These are phyloP conservation scores for Diplodia seriata DNA, from an alignment of 2,329 filamentous ascomycete species.

Conservation along the genomic window DNA sequence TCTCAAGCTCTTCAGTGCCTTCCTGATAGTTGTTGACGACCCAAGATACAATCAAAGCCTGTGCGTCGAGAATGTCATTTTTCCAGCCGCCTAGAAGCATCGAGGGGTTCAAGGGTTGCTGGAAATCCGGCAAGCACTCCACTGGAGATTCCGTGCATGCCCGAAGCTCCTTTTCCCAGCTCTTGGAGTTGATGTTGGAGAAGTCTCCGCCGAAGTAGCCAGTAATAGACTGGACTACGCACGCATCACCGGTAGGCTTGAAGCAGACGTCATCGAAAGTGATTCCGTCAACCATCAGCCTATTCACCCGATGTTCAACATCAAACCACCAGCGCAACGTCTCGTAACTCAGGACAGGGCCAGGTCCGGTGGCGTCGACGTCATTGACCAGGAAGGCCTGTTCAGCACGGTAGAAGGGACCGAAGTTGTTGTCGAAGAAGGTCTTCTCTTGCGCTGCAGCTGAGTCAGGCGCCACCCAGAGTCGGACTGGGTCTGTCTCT, in stretches of 20 bases:
- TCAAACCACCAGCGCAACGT: slow-evolving; percentile 93
- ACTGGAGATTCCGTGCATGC: slow-evolving; percentile 82
- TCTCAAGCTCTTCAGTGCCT: slow-evolving; percentile 71
- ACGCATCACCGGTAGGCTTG: slow-evolving; percentile 87
- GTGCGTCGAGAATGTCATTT: slow-evolving; percentile 70
- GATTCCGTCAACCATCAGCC: slow-evolving; percentile 71
- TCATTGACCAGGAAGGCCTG: slow-evolving; percentile 96
- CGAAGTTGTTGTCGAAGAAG: slow-evolving; percentile 93
- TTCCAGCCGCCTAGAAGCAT: slow-evolving; percentile 86
- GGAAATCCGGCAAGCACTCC: slow-evolving; percentile 83
- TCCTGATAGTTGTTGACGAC: slow-evolving; percentile 87
- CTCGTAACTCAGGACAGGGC: slow-evolving; percentile 85
- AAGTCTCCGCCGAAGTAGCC: slow-evolving; percentile 81
- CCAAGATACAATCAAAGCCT: slow-evolving; percentile 90
- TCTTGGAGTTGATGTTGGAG: slow-evolving; percentile 64
- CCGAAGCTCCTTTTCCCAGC: slow-evolving; percentile 75
- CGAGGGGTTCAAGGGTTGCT: slow-evolving; percentile 84
- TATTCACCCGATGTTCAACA: slow-evolving; percentile 78
- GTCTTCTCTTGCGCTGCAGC: slow-evolving; percentile 89
- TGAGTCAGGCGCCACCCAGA: slow-evolving; percentile 97
- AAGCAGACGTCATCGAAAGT: slow-evolving; percentile 87
- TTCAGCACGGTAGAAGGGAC: slow-evolving; percentile 92
- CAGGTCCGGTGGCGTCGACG: slow-evolving; percentile 66
- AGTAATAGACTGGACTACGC: slow-evolving; percentile 90
- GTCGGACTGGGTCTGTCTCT: slow-evolving; percentile 84